Evolutionary conservation across 768 basidiomycete genomes (phyloP).

Genomic region (Lyophyllum decastes): DNA sequence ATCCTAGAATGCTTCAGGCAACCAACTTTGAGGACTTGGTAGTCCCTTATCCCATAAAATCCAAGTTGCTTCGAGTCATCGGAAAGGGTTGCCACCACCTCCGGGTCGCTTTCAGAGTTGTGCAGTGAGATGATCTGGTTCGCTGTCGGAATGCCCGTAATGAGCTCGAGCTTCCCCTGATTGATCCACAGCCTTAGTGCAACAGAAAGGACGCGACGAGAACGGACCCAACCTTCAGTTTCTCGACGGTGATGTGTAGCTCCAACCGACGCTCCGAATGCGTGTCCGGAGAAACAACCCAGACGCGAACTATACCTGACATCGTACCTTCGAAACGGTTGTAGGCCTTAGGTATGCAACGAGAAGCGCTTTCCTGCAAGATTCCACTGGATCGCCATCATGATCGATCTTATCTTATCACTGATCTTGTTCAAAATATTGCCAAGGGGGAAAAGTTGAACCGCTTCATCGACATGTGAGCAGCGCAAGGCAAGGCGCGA

Average conservation of each 20-base stretch:
- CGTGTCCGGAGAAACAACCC: conserved; percentile 85
- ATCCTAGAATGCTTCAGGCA: neutral
- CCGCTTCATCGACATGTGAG: too few species aligned
- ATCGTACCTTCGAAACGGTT: neutral
- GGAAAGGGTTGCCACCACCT: conserved; percentile 53
- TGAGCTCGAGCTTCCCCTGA: conserved; percentile 80
- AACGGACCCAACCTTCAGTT: conserved; percentile 71
- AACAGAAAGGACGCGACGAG: conserved; percentile 1
- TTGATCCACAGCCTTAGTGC: conserved; percentile 8
- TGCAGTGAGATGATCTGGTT: conserved; percentile 72
- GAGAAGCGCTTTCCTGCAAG: neutral
- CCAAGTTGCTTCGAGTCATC: conserved; percentile 73
- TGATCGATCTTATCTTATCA: conserved; percentile 4
- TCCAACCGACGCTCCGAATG: conserved; percentile 88
- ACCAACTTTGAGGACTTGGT: conserved; percentile 80
- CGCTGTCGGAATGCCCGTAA: conserved; percentile 84
- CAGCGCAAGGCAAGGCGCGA: too few species aligned
- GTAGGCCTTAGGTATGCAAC: neutral
- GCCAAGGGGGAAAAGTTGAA: too few species aligned
- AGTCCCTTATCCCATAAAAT: conserved; percentile 73
- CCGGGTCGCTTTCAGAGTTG: conserved; percentile 53
- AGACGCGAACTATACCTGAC: conserved; percentile 42
- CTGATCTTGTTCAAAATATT: neutral
- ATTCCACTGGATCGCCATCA: neutral
- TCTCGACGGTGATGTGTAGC: conserved; percentile 66